Evolutionary conservation across 768 basidiomycete species (phyloP).

Genomic region (Tulasnella sp.): DNA sequence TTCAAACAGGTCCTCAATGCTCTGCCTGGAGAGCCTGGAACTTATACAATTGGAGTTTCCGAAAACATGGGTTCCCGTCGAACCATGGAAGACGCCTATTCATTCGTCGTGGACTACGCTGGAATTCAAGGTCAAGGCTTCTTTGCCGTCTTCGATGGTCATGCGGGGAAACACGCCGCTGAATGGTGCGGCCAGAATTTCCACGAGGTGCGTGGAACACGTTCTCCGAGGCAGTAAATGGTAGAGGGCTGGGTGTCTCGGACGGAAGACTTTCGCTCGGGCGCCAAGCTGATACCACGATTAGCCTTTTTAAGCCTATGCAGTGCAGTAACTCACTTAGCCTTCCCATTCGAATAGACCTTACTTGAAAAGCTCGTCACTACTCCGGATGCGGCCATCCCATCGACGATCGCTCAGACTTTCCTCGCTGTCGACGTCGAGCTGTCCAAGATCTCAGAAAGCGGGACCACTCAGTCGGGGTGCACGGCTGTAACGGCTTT

Average conservation of each 20-base stretch:
- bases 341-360: constrained; percentile 28
- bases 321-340: background rate
- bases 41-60: constrained; percentile 61
- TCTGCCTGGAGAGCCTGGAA: constrained; percentile 52
- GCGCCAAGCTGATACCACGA: background rate
- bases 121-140: constrained; percentile 90
- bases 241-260: too few relatives aligned
- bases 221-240: background rate
- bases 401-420: constrained; percentile 83
- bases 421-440: constrained; percentile 86
- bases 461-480: constrained; percentile 89
- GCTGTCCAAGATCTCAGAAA: constrained; percentile 74
- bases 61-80: constrained; percentile 85
- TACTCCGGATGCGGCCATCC: constrained; percentile 49
- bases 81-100: constrained; percentile 96
- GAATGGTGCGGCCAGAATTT: constrained; percentile 98
- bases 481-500: constrained; percentile 97
- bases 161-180: constrained; percentile 96
- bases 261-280: background rate
- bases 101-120: constrained; percentile 90
- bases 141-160: constrained; percentile 97
- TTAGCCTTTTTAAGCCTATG: background rate
- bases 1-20: constrained; percentile 54
- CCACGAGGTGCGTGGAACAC: constrained; percentile 46
- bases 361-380: constrained; percentile 59